A percentile compares a stretch with the other conserved stretches of the same genome.
Evolutionary conservation across 441 rosid species (phyloP).

Genomic region (Populus hybrid): DNA sequence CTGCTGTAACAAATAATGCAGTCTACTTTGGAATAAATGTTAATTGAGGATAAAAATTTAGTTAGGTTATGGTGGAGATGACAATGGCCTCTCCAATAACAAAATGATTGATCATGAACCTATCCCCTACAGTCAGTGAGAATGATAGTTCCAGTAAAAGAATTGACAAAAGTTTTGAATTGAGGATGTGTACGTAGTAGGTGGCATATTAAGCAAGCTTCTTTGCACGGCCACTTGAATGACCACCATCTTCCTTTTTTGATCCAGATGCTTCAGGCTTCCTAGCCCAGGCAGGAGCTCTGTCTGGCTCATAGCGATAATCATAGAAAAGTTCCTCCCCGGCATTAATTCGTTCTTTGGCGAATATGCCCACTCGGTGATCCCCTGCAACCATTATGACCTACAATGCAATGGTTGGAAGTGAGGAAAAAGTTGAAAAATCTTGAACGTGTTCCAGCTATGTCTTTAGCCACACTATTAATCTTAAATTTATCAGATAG

Average conservation of each 20-base stretch:
- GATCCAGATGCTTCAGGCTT: constrained; percentile 91
- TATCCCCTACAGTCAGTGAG: constrained; percentile 32
- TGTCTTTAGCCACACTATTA: neutral
- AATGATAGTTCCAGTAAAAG: constrained; percentile 42
- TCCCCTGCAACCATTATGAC: constrained; percentile 85
- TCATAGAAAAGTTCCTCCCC: constrained; percentile 97
- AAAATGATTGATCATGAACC: constrained; percentile 25
- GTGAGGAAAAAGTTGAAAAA: neutral
- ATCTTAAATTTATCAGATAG: neutral
- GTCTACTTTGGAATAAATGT: constrained; percentile 12
- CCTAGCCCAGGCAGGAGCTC: constrained; percentile 98
- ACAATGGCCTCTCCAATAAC: constrained; percentile 33
- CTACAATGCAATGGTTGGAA: constrained; percentile 35
- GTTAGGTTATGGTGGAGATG: constrained; percentile 29
- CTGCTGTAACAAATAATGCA: neutral
- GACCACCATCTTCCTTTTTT: constrained; percentile 76
- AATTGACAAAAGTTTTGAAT: constrained; percentile 35
- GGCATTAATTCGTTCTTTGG: constrained; percentile 82
- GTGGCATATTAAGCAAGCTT: constrained; percentile 69
- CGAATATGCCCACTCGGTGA: constrained; percentile 94
- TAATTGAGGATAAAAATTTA: too few relatives aligned
- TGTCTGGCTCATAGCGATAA: constrained; percentile 91
- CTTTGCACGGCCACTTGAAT: constrained; percentile 88
- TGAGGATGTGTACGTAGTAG: constrained; percentile 15
- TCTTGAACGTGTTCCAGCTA: neutral